Conservation (phyloP, 805 yeast genomes). For the Zygosaccharomyces lentus region DNA sequence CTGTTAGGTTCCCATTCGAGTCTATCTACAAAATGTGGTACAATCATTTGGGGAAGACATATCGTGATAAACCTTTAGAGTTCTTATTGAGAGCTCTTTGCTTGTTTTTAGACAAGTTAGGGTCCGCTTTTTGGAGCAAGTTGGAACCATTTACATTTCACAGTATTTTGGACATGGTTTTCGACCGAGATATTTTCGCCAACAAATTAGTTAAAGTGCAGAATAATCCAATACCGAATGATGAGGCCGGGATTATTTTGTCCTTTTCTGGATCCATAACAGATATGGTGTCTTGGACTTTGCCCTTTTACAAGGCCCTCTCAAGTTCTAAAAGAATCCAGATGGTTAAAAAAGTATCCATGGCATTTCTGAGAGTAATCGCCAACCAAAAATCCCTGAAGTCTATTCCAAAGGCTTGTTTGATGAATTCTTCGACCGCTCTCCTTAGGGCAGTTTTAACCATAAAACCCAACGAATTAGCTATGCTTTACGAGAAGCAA, state of each 20-base stretch:
- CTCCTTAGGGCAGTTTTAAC: conserved; percentile 31
- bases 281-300: conserved; percentile 56
- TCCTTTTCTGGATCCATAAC: conserved; percentile 34
- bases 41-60: conserved; percentile 26
- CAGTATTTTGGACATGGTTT: conserved; percentile 55
- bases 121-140: conserved; percentile 49
- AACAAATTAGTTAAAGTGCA: conserved; percentile 35
- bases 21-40: conserved; percentile 35
- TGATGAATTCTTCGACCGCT: conserved; percentile 37
- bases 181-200: conserved; percentile 49
- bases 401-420: conserved; percentile 31
- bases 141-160: conserved; percentile 52
- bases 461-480: conserved; percentile 29
- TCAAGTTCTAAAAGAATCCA: conserved; percentile 48
- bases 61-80: conserved; percentile 42
- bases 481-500: conserved; percentile 26
- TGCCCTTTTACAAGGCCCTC: conserved; percentile 42
- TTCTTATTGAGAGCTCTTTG: conserved; percentile 50
- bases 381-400: conserved; percentile 28
- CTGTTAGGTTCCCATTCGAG: conserved; percentile 30
- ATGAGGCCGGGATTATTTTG: conserved; percentile 30
- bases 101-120: conserved; percentile 41
- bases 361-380: conserved; percentile 42
- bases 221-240: conserved; percentile 25
- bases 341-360: conserved; percentile 48